Percentiles rank a stretch among this genome's conserved stretches.
Evolutionary conservation across 345 rosid species (phyloP).

Genomic region (Physaria fendleri): DNA sequence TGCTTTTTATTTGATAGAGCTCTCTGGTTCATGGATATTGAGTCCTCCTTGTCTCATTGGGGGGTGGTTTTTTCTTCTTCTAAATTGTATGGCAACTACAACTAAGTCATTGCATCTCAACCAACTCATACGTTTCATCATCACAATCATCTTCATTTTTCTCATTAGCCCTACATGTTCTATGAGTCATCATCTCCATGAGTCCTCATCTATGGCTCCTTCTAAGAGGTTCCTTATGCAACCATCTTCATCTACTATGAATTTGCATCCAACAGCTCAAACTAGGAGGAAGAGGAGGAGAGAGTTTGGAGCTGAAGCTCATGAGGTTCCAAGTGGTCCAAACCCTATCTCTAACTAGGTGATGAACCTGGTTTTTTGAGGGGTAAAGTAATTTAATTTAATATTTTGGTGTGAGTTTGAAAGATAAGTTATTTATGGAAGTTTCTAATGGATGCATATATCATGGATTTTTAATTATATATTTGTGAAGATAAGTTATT

Average conservation of each 20-base stretch:
- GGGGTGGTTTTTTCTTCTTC: conserved; percentile 50
- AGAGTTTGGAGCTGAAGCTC: conserved; percentile 47
- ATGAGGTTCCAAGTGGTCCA: conserved; percentile 93
- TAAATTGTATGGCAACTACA: conserved; percentile 53
- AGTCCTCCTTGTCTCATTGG: conserved; percentile 57
- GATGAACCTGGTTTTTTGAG: background rate
- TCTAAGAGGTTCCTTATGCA: conserved; percentile 38
- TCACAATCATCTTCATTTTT: conserved; percentile 33
- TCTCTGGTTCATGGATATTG: conserved; percentile 78
- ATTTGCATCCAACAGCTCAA: conserved; percentile 24
- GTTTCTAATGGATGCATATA: background rate
- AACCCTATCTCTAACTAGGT: conserved; percentile 85
- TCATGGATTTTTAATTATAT: background rate
- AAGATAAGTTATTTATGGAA: background rate
- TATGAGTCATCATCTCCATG: background rate
- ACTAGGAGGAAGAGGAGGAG: conserved; percentile 20
- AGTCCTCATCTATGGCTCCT: conserved; percentile 7
- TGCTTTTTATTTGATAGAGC: background rate
- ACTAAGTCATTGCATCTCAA: conserved; percentile 21
- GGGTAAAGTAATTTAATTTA: background rate
- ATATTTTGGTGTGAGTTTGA: background rate
- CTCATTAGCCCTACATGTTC: conserved; percentile 22
- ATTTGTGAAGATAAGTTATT: background rate
- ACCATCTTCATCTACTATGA: conserved; percentile 15
- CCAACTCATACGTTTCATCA: background rate